Base-by-base conservation (phyloP, 441 rosid species). In the Dalechampia spathulata region DNA sequence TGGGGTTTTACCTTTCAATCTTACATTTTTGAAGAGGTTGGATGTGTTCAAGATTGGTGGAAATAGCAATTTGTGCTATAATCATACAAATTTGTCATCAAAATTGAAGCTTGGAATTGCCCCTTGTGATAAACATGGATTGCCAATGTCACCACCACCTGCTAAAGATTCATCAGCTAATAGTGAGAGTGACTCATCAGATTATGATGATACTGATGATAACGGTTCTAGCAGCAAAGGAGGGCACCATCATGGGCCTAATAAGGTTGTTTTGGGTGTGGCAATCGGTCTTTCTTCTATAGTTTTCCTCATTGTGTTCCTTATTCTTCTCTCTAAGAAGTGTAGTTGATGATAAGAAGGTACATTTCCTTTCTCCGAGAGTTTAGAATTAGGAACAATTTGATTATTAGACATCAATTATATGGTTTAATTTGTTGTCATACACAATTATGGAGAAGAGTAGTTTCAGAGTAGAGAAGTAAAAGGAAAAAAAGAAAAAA, bases 41-140 rank as follows among this genome's bases (percentile, higher is more conserved):
- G 67, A 48, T n/a, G 87, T 87, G 66, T 82, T 92, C 59, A 89
- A 78, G 70, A 48, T 86, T 19, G 88, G 86, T 27, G 92, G 85
- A 13, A 89, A 92, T 61, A 52, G 73, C 72, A 77, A 85, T 61
- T 68, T 93, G 61, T 93, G 99, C 58, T 87, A 85, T 57, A 92
- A 89, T 63, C 95, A 79, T 43, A 68, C 87, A 14, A 63, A 67
- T 34, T 47, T 86, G 63, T 76, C 92, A 0, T 73, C 88, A 26
- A 86, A 83, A 75, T 42, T 89, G 84, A 92, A 83, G 71, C 76
- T 89, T 30, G 97, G 99, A 49, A 82, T 92, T 52, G 83, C 90
- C 34, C 64, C 61, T 5, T 92, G 97, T 36, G 97, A 92, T 65
- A 92, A 83, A 66, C 88, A 89, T 60, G 99, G 99, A 7, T 55